Conservation (phyloP, 75 land plant species). For the Picea sitchensis region DNA sequence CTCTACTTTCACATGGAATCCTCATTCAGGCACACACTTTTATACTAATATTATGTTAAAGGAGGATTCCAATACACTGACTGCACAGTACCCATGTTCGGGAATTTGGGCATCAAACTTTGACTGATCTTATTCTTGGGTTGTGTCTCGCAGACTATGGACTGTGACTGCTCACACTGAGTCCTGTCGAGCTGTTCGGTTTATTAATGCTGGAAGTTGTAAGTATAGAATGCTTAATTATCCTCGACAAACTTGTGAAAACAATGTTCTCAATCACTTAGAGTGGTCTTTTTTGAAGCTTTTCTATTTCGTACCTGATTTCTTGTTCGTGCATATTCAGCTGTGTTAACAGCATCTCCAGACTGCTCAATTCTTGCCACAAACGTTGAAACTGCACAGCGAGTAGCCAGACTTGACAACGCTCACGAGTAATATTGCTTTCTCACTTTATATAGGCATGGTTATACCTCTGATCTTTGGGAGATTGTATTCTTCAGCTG, state of each 20-base stretch:
- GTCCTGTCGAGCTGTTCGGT: slow-evolving; percentile 83
- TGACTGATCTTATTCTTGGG: background rate
- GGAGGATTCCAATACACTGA: too few species aligned
- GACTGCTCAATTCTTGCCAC: slow-evolving; percentile 84
- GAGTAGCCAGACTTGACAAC: slow-evolving; percentile 65
- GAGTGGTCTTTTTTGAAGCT: background rate
- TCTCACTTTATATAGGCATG: background rate
- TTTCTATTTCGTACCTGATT: background rate
- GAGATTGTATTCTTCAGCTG: background rate
- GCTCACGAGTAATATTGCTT: slow-evolving; percentile 55
- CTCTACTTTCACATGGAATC: too few species aligned
- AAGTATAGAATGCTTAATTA: slow-evolving; percentile 6
- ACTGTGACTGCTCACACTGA: slow-evolving; percentile 56
- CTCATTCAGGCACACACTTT: too few species aligned
- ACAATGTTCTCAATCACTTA: background rate
- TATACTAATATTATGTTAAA: too few species aligned
- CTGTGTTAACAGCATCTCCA: slow-evolving; percentile 66
- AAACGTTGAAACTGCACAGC: slow-evolving; percentile 75
- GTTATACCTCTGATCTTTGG: background rate
- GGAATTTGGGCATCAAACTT: background rate
- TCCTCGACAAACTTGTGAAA: background rate
- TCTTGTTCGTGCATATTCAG: slow-evolving; percentile 23
- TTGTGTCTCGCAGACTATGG: slow-evolving; percentile 39
- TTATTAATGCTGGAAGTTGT: slow-evolving; percentile 59
- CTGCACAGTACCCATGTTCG: background rate